Percentiles rank a stretch among this genome's conserved stretches.
Conservation (phyloP, 2,329 filamentous ascomycete genomes). For the Cordyceps fumosorosea region DNA sequence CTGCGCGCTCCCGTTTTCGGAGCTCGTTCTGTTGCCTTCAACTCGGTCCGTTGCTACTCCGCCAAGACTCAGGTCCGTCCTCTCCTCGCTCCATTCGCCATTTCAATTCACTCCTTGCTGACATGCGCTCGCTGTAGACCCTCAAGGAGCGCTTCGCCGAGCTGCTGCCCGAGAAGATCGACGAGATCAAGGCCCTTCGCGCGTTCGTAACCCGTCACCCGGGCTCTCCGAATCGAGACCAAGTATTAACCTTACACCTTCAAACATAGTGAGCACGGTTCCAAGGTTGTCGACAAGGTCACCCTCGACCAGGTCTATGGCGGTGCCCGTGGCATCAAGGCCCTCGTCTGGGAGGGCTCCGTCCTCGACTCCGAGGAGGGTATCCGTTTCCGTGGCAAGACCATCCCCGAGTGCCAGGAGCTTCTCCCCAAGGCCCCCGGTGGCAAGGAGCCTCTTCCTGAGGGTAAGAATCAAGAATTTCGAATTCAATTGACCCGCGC, state of each 20-base stretch:
- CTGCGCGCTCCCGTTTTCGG: slow-evolving; percentile 61
- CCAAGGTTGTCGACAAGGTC: slow-evolving; percentile 93
- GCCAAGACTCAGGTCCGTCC: slow-evolving; percentile 75
- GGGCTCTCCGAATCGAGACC: neutral
- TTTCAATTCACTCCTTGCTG: slow-evolving; percentile 6
- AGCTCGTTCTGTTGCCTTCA: slow-evolving; percentile 67
- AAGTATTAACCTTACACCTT: slow-evolving; percentile 2
- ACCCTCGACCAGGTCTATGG: slow-evolving; percentile 99
- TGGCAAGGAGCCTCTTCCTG: slow-evolving; percentile 92
- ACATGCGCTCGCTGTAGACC: slow-evolving; percentile 49
- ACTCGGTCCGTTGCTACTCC: slow-evolving; percentile 83
- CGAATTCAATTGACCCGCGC: neutral
- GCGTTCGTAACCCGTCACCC: slow-evolving; percentile 57
- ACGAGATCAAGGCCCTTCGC: slow-evolving; percentile 97
- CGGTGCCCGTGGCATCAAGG: slow-evolving; percentile 98
- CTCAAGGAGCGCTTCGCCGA: slow-evolving; percentile 98
- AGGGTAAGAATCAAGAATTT: slow-evolving; percentile 50
- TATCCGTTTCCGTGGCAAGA: slow-evolving; percentile 98
- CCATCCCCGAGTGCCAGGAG: slow-evolving; percentile 97
- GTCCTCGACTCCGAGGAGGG: slow-evolving; percentile 98
- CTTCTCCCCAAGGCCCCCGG: slow-evolving; percentile 94
- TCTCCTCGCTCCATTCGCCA: neutral
- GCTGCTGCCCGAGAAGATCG: slow-evolving; percentile 90
- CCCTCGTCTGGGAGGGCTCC: slow-evolving; percentile 96
- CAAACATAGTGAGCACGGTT: slow-evolving; percentile 72